phyloP scores from a whole-genome alignment of 495 filamentous ascomycete species.

The Hypomontagnella monticulosa region DNA sequence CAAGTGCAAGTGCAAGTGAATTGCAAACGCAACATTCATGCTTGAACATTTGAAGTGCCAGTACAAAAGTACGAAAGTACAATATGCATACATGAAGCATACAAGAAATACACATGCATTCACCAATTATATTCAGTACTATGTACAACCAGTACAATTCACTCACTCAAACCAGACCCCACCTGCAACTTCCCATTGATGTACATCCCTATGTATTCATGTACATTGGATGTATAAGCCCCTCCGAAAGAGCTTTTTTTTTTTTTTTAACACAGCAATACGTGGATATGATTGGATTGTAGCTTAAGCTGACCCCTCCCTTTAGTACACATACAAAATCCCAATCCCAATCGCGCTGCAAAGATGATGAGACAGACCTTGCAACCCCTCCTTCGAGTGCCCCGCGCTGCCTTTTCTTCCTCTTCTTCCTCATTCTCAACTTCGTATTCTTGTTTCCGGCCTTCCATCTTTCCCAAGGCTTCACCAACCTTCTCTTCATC shows the following conservation, averaged over 20 bases:
- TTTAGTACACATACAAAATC: conserved; percentile 9
- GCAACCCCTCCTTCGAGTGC: conserved; percentile 43
- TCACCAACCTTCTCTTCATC: conserved; percentile 29
- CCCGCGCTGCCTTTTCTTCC: conserved; percentile 44
- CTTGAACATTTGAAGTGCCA: no score
- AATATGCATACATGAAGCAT: no score
- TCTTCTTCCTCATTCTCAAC: conserved; percentile 38
- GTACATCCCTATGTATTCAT: no score
- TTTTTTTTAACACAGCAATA: background rate
- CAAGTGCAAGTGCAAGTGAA: no score
- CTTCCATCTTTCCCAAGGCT: conserved; percentile 33
- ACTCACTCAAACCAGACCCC: conserved; percentile 16
- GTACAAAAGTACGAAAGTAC: no score
- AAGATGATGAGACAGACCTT: conserved; percentile 43
- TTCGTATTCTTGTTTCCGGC: conserved; percentile 31
- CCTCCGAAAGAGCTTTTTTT: conserved; percentile 34
- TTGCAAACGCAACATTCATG: no score
- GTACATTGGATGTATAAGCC: background rate
- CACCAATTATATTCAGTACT: no score
- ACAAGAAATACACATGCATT: no score
- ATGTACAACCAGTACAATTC: background rate
- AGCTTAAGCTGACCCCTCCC: conserved; percentile 43
- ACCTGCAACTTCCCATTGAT: conserved; percentile 8
- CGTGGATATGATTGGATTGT: conserved; percentile 18
- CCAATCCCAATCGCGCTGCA: conserved; percentile 22